phyloP scores from a whole-genome alignment of 2,329 filamentous ascomycete species.

The Geosmithia flava region DNA sequence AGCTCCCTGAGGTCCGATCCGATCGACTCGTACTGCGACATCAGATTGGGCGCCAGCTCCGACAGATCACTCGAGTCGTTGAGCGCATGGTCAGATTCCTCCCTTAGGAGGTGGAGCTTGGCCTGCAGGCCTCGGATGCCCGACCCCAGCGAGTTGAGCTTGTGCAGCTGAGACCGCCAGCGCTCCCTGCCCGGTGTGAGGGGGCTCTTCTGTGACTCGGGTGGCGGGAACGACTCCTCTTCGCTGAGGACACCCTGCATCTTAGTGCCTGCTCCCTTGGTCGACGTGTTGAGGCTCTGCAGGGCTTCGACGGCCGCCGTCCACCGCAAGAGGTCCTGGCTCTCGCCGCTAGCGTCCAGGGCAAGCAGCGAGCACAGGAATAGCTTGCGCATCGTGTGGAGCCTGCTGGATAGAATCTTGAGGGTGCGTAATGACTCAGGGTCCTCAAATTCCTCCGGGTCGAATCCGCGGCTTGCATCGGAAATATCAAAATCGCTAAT shows the following conservation, averaged over 20 bases:
- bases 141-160: slow-evolving; percentile 77
- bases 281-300: slow-evolving; percentile 47
- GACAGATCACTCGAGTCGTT: slow-evolving; percentile 62
- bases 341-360: slow-evolving; percentile 69
- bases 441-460: slow-evolving; percentile 64
- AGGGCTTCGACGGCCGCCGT: slow-evolving; percentile 66
- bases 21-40: slow-evolving; percentile 90
- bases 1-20: slow-evolving; percentile 73
- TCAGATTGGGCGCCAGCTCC: slow-evolving; percentile 66
- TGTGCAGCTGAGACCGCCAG: slow-evolving; percentile 75
- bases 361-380: slow-evolving; percentile 83
- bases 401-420: slow-evolving; percentile 68
- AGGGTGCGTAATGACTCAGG: slow-evolving; percentile 65
- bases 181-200: slow-evolving; percentile 68
- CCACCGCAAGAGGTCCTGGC: slow-evolving; percentile 68
- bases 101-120: slow-evolving; percentile 82
- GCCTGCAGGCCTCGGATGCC: slow-evolving; percentile 87
- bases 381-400: slow-evolving; percentile 71
- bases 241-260: slow-evolving; percentile 62
- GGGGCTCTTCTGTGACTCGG: slow-evolving; percentile 42
- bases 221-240: slow-evolving; percentile 53
- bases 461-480: slow-evolving; percentile 54
- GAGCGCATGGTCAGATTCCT: slow-evolving; percentile 72
- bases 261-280: slow-evolving; percentile 49
- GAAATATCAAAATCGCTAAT: slow-evolving; percentile 61